phyloP scores from a whole-genome alignment of 768 basidiomycete species.

The Pleurotus salmoneostramineus region DNA sequence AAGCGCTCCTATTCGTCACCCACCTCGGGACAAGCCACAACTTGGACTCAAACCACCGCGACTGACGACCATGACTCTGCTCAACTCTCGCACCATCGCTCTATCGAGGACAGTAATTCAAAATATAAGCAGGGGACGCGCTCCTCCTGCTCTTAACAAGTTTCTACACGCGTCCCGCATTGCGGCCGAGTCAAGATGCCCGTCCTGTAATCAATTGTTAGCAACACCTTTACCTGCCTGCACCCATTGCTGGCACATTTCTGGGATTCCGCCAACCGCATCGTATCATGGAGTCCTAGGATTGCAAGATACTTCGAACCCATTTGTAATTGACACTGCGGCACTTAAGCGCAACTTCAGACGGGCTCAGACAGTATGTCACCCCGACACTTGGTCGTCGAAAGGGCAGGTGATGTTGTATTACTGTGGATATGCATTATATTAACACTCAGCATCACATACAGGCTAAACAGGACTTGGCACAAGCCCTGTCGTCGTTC shows the following conservation, averaged over 20 bases:
- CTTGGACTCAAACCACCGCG: no score
- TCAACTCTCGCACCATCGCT: no score
- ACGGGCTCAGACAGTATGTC: constrained; percentile 69
- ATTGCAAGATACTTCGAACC: constrained; percentile 57
- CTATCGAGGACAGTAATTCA: no score
- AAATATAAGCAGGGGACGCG: no score
- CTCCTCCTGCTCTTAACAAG: not conserved
- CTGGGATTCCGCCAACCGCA: constrained; percentile 46
- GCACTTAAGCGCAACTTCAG: constrained; percentile 65
- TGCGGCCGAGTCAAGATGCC: constrained; percentile 34
- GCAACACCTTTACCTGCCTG: constrained; percentile 74
- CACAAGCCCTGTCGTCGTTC: constrained; percentile 64
- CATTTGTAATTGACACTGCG: constrained; percentile 62
- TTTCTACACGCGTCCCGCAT: not conserved
- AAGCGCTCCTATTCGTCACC: not conserved
- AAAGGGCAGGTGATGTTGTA: constrained; percentile 49
- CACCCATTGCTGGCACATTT: constrained; percentile 64
- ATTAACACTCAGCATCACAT: constrained; percentile 8
- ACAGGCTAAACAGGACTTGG: constrained; percentile 55
- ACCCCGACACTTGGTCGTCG: constrained; percentile 84
- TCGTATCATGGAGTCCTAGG: constrained; percentile 70
- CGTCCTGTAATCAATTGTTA: constrained; percentile 57
- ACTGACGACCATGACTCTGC: no score
- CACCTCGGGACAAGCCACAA: not conserved
- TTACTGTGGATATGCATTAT: not conserved